These are phyloP conservation scores for Kuraishia hungarica DNA, from an alignment of 805 yeast genomes.

Conservation along the genomic window DNA sequence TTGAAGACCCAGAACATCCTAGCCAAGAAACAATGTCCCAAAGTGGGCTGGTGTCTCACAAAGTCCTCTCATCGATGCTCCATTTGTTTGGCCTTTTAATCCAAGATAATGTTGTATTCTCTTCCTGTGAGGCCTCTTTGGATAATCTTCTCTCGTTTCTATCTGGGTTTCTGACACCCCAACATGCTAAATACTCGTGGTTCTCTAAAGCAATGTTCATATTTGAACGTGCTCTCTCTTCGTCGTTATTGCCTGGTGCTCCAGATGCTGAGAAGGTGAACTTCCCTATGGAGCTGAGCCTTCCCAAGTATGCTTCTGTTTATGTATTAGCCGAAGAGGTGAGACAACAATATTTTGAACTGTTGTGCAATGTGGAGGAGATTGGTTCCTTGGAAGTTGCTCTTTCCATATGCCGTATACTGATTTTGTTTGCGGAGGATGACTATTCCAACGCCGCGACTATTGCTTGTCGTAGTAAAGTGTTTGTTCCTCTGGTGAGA, in stretches of 20 bases:
- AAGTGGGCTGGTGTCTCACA: too few species aligned
- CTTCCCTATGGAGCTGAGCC: constrained; percentile 5
- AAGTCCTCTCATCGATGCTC: constrained; percentile 27
- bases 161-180: constrained; percentile 25
- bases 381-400: constrained; percentile 40
- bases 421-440: constrained; percentile 44
- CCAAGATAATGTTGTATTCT: constrained; percentile 28
- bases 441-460: constrained; percentile 28
- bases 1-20: neutral
- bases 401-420: constrained; percentile 41
- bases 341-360: constrained; percentile 30
- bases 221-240: constrained; percentile 46
- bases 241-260: constrained; percentile 40
- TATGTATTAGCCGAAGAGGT: constrained; percentile 13
- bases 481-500: constrained; percentile 38
- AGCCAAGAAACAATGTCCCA: too few species aligned
- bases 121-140: constrained; percentile 22
- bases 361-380: constrained; percentile 30
- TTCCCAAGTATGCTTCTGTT: constrained; percentile 11
- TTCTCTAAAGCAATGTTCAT: constrained; percentile 48
- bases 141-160: constrained; percentile 29
- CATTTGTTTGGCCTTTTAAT: constrained; percentile 34
- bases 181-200: constrained; percentile 40
- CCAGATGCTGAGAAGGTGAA: constrained; percentile 31
- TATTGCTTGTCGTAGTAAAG: constrained; percentile 37